Evolutionary conservation across 2,329 filamentous ascomycete species (phyloP), one percentile per base, ranked within the genome.

Genomic region (Pestalotiopsis sp.): DNA sequence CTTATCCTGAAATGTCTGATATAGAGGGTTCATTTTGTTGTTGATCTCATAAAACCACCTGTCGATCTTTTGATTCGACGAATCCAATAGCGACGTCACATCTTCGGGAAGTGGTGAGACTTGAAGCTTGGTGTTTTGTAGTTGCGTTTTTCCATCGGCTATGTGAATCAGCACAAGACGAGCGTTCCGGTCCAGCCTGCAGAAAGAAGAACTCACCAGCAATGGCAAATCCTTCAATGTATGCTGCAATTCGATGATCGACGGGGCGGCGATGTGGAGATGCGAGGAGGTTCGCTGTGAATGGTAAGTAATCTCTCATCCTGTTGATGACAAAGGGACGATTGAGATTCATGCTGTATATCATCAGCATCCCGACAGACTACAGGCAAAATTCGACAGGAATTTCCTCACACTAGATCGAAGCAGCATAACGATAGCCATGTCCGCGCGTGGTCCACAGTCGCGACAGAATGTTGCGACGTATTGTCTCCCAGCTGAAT

Each of bases 21-120:
- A 64, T 9, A 64, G 61, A 35, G 61, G 61, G 17, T 64, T 64
- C n/a, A 64, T 64, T 3, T n/a, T 64, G 44, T 64, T 64, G 61
- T 64, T 64, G 3, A 64, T 64, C n/a, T 44, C 61, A 4, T 64
- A 64, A 13, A 64, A 64, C 61, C 61, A 64, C 61, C 61, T 48
- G 39, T 64, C 61, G 3, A 64, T 48, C 39, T 55, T 44, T 22
- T 52, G n/a, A 39, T 64, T 64, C 3, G 61, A 44, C 4, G 17
- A 11, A 7, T 64, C 61, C 22, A 64, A 30, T 6, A 64, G 44
- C 11, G 61, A 44, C 13, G 44, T 55, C 4, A 64, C 61, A 9
- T 44, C 61, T 6, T 14, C 11, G 9, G 61, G 61, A 44, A 64
- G 61, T 40, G 61, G 61, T 22, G 39, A 24, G 38, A 44, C 24